A percentile compares a stretch with the other conserved stretches of the same genome.
Evolutionary conservation across 1,284 basidiomycete species (phyloP).

Genomic region (Chalciporus sp.): DNA sequence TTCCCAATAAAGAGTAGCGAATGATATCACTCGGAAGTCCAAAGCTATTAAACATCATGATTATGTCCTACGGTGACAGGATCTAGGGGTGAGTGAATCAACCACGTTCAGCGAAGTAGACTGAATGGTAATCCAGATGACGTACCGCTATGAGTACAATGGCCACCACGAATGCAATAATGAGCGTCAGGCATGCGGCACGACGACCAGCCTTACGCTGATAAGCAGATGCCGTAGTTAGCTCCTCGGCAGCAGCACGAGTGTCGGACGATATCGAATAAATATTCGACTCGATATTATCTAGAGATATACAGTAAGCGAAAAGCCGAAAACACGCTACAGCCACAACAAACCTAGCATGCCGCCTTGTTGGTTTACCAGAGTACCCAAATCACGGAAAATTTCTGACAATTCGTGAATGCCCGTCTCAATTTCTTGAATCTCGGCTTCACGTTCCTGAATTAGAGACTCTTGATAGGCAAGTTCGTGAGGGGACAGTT

Average conservation of each 20-base stretch:
- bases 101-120: not conserved
- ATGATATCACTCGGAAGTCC: conserved; percentile 9
- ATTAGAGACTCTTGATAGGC: conserved; percentile 97
- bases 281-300: conserved; percentile 97
- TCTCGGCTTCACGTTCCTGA: conserved; percentile 93
- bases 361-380: conserved; percentile 93
- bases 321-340: not conserved
- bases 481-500: conserved; percentile 87
- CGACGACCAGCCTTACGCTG: conserved; percentile 92
- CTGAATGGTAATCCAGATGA: not conserved
- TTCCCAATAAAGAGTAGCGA: conserved; percentile 10
- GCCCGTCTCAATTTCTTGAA: conserved; percentile 95
- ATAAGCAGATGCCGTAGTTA: conserved; percentile 90
- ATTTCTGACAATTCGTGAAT: conserved; percentile 98
- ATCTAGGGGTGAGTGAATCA: conserved; percentile 14
- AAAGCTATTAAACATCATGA: not conserved
- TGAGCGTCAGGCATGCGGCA: conserved; percentile 87
- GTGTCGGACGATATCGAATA: conserved; percentile 87
- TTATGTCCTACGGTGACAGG: conserved; percentile 23
- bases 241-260: conserved; percentile 82
- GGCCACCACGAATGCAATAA: conserved; percentile 86
- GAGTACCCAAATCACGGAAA: conserved; percentile 93
- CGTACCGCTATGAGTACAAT: conserved; percentile 89
- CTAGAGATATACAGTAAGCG: conserved; percentile 43
- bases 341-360: conserved; percentile 79